Evolutionary conservation across 139 green algal genomes (phyloP), one percentile per base, ranked within the genome.

Genomic region (Chlorella vulgaris): DNA sequence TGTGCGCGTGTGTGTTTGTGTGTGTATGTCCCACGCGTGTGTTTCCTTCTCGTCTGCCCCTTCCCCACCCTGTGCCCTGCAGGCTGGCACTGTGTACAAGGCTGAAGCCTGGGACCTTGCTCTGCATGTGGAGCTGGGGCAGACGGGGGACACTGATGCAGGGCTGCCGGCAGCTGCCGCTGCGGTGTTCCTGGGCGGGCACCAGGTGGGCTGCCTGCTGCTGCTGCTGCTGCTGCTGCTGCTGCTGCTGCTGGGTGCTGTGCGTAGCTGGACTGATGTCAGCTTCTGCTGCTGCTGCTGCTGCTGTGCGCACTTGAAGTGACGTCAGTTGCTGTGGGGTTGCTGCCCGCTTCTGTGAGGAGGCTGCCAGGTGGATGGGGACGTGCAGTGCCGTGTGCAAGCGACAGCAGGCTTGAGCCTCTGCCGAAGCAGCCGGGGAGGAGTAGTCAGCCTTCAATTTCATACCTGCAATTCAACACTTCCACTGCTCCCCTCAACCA

Each of bases 201-300:
- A 87, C 7, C 86, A 90, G 85, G 82, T 91, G 80, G 89, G 84
- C 68, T 71, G 40, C 26, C 29, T 38, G 62, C 29, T 24, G 47
- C 13, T 24, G 55, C 55, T 65, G 18, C 28, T 21, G 5, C n/a
- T 15, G 55, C 55, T 28, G 18, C 18, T 65, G 15, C 55, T 31
- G 22, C 15, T 21, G 18, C 55, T 28, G 47, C 13, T 10, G 47
- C 13, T 15, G 47, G 13, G 10, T 10, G 47, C 47, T 58, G 47
- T 15, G 15, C 13, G 47, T 15, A 24, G 15, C 47, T 58, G 47
- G n/a, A n/a, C n/a, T n/a, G n/a, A n/a, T n/a, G n/a, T n/a, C n/a
- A n/a, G n/a, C n/a, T n/a, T n/a, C n/a, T n/a, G n/a, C n/a, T n/a
- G n/a, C n/a, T n/a, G n/a, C n/a, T n/a, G n/a, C n/a, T n/a, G n/a